Percentiles rank a stretch among this genome's conserved stretches.
Conservation (phyloP, 257 asterid species). For the Lantana camara region DNA sequence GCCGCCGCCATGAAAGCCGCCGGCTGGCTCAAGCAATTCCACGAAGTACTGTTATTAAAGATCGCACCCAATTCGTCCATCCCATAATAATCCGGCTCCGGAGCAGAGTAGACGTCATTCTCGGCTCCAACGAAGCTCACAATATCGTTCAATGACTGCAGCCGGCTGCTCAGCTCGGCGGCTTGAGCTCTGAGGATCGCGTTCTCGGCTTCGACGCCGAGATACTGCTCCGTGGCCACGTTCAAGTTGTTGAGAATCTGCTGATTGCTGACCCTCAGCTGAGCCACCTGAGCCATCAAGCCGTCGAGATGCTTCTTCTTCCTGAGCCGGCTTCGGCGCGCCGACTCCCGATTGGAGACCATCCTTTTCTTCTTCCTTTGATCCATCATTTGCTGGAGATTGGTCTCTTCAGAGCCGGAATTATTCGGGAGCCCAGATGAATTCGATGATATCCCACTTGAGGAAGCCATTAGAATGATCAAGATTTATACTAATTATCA, state of each 20-base stretch:
- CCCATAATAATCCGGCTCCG: slow-evolving; percentile 23
- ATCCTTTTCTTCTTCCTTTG: slow-evolving; percentile 75
- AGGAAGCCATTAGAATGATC: slow-evolving; percentile 53
- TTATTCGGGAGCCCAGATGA: slow-evolving; percentile 56
- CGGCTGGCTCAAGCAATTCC: slow-evolving; percentile 70
- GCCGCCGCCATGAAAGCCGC: slow-evolving; percentile 59
- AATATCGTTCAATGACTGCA: slow-evolving; percentile 70
- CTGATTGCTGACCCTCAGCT: slow-evolving; percentile 57
- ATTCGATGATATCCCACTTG: slow-evolving; percentile 67
- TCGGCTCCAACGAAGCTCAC: slow-evolving; percentile 34
- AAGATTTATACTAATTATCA: not conserved
- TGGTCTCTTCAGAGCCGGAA: slow-evolving; percentile 77
- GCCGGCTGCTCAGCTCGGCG: slow-evolving; percentile 73
- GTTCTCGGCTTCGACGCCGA: slow-evolving; percentile 74
- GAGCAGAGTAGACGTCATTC: slow-evolving; percentile 18
- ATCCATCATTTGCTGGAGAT: slow-evolving; percentile 66
- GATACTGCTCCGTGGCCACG: slow-evolving; percentile 50
- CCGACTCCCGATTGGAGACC: slow-evolving; percentile 96
- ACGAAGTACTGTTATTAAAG: slow-evolving; percentile 41
- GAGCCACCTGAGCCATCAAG: slow-evolving; percentile 58
- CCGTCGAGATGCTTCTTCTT: slow-evolving; percentile 89
- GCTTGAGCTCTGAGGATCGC: slow-evolving; percentile 76
- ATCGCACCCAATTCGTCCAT: slow-evolving; percentile 36
- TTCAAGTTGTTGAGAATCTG: slow-evolving; percentile 55
- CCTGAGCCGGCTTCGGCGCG: slow-evolving; percentile 87